Evolutionary conservation across 306 rosid genomes (phyloP).

Genomic region (Prunus davidiana): DNA sequence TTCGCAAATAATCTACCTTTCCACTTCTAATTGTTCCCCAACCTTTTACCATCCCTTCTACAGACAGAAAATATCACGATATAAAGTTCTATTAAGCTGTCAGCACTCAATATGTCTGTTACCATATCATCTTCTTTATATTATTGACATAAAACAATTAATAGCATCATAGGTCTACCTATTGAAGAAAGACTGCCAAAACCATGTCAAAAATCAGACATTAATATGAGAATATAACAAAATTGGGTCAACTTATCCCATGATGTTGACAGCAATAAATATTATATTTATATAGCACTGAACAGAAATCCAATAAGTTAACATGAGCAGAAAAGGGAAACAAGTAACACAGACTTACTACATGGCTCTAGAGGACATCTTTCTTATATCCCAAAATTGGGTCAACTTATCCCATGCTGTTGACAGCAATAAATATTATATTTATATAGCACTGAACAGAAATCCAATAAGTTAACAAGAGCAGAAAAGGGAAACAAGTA

Average conservation of each 20-base stretch:
- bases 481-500: slow-evolving; percentile 6
- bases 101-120: background rate
- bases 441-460: background rate
- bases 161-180: background rate
- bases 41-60: background rate
- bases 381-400: slow-evolving; percentile 19
- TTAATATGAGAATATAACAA: background rate
- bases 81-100: background rate
- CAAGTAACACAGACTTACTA: background rate
- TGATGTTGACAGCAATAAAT: background rate
- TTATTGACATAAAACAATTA: background rate
- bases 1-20: background rate
- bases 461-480: slow-evolving; percentile 17
- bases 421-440: background rate
- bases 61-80: background rate
- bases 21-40: background rate
- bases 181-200: background rate
- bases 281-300: background rate
- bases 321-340: slow-evolving; percentile 22
- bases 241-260: background rate
- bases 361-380: slow-evolving; percentile 60
- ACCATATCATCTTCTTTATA: background rate
- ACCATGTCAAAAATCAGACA: background rate
- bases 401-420: background rate
- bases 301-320: background rate